These are phyloP conservation scores for Aspergillus mulundensis DNA, from an alignment of 495 filamentous ascomycete species.

Conservation along the genomic window DNA sequence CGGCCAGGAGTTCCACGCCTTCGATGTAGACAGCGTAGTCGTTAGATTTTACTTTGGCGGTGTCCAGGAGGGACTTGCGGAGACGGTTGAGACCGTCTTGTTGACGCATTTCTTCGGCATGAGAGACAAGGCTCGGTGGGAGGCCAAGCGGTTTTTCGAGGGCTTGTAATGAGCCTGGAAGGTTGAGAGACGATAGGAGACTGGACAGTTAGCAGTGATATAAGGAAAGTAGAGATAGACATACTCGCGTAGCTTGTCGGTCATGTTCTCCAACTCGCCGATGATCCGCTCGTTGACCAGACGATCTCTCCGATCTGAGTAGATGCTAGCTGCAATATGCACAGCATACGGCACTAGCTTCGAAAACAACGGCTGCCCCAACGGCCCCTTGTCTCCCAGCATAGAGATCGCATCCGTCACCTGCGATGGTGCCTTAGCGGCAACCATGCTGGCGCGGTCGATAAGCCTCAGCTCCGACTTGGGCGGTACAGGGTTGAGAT, in stretches of 20 bases:
- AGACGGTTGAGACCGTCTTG: slow-evolving; percentile 77
- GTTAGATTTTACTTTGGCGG: slow-evolving; percentile 74
- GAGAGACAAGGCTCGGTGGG: slow-evolving; percentile 77
- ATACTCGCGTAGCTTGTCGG: slow-evolving; percentile 70
- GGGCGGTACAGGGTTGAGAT: slow-evolving; percentile 76
- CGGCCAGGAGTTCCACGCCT: slow-evolving; percentile 66
- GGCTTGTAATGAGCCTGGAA: slow-evolving; percentile 90
- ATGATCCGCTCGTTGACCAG: slow-evolving; percentile 83
- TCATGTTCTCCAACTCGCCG: slow-evolving; percentile 77
- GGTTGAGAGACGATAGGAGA: slow-evolving; percentile 74
- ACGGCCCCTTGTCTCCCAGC: slow-evolving; percentile 71
- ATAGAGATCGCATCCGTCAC: slow-evolving; percentile 74
- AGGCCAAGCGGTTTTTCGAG: slow-evolving; percentile 91
- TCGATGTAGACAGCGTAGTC: slow-evolving; percentile 75
- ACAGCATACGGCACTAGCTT: slow-evolving; percentile 95
- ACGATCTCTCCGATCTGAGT: slow-evolving; percentile 85
- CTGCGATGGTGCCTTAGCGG: slow-evolving; percentile 72
- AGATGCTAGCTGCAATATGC: slow-evolving; percentile 90
- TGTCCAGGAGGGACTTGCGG: slow-evolving; percentile 75
- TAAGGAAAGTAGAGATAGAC: slow-evolving; percentile 4
- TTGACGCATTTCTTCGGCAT: slow-evolving; percentile 94
- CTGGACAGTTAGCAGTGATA: slow-evolving; percentile 19
- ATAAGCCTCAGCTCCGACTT: slow-evolving; percentile 85
- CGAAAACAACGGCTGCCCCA: slow-evolving; percentile 81
- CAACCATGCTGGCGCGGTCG: slow-evolving; percentile 85